phyloP scores from a whole-genome alignment of 2,329 filamentous ascomycete species.

The Scorias spongiosa region DNA sequence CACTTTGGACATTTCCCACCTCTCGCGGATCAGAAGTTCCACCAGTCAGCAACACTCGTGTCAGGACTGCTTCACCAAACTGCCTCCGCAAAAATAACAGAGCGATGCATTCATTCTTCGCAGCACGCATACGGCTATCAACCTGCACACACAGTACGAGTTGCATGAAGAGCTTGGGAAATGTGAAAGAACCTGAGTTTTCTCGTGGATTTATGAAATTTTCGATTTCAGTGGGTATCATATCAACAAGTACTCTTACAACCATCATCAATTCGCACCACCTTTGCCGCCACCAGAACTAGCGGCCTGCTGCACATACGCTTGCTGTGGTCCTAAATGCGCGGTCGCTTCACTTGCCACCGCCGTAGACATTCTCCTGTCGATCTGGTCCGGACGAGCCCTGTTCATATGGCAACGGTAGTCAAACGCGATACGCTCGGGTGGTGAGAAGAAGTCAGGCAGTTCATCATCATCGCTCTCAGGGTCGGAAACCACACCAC shows the following conservation, averaged over 20 bases:
- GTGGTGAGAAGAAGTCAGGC: conserved; percentile 29
- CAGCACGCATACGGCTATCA: too few relatives aligned
- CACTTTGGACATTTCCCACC: too few relatives aligned
- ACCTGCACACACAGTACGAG: too few relatives aligned
- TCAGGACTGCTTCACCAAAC: too few relatives aligned
- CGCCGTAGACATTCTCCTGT: neutral
- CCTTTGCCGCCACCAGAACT: neutral
- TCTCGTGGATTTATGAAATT: neutral
- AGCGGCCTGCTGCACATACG: neutral
- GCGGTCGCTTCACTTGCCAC: neutral
- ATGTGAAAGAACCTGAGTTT: too few relatives aligned
- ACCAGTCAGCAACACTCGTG: too few relatives aligned
- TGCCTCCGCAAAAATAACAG: too few relatives aligned
- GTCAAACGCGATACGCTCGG: conserved; percentile 47
- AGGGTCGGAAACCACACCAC: conserved; percentile 53
- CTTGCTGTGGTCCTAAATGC: neutral
- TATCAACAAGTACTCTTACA: neutral
- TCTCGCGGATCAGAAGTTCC: too few relatives aligned
- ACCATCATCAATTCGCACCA: neutral
- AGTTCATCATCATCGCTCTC: conserved; percentile 68
- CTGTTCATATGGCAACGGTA: conserved; percentile 29
- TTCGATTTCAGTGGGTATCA: neutral
- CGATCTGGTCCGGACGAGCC: neutral
- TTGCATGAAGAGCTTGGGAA: too few relatives aligned
- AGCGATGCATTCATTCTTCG: too few relatives aligned